Base-by-base conservation (phyloP, 805 yeast genomes). In the Teunomyces barrocoloradensis region DNA sequence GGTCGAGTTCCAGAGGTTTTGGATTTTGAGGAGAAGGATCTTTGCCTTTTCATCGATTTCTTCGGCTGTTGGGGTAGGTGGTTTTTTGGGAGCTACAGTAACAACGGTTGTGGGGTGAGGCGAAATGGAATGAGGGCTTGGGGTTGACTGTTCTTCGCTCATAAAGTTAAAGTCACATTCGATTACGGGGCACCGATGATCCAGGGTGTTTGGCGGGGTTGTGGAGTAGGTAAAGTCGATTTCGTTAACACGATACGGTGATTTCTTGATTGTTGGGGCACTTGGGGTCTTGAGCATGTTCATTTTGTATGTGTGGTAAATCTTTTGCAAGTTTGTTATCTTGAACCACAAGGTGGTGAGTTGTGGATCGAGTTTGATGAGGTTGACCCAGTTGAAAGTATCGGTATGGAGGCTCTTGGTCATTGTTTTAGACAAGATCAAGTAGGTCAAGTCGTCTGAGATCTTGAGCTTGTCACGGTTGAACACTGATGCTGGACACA, bases 321-420 rank as follows among this genome's bases (percentile, higher is more conserved):
- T 58, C 43, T 69, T 71, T 52, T 72, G 78, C 48, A 73, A 56
- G 43, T 62, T 66, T 28, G 71, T 68, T 49, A 73, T 71, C 41
- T 65, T 68, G 46, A 55, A 62, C 78, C 78, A 73, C 39, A 73
- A 59, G 3, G 64, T 56, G 13, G 75, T 67, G 33, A 73, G 59
- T 37, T 69, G 71, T 0, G 74, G 74, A 51, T 73, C 78, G 13
- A 71, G 44, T 43, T 62, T 63, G 45, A 73, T 58, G 17, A 69
- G 48, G 57, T 68, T 71, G 43, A 68, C 59, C 78, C 77, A 73
- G 20, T 69, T 60, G 58, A 64, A 69, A 2, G 64, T 56, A 43
- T 60, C 60, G n/a, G 59, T 53, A 47, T 47, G 45, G 38, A 45
- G 48, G 43, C 25, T 33, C 25, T 42, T 45, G 21, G 32, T 28